Base-by-base conservation (phyloP, 129 eudicot species). In the Apium graveolens region DNA sequence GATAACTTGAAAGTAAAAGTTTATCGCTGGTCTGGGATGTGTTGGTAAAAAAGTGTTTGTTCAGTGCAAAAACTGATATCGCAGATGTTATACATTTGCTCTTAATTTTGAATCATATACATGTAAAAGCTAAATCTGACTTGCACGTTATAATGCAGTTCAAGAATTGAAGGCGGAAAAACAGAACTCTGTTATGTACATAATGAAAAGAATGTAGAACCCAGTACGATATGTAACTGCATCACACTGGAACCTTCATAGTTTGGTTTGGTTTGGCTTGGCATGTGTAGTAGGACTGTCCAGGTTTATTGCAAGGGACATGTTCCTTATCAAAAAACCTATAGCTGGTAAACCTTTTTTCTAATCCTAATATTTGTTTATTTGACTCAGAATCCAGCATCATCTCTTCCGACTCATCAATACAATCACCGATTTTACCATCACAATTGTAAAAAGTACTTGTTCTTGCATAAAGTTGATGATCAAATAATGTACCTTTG, bases 251-350 rank as follows among this genome's bases (percentile, higher is more conserved):
- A 21, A 21, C 14, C 29, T 20, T 39, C 48, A 70, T 18, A 38
- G 7, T 70, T 10, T 26, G 16, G 13, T n/a, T 38, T 3, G 7
- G 75, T 70, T 10, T 26, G 68, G 13, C 10, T 38, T 3, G 7
- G 75, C 75, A 70, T 10, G 6, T 37, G 46, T 70, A 70, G 46
- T 70, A 70, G 31, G 75, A 70, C 27, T 39, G 14, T 48, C 75
- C 75, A 18, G 46, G 75, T 21, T 39, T n/a, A 39, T 21, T 70
- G 43, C 75, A 70, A 18, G 75, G 75, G 16, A 70, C 31, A 70
- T 39, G 44, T 21, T 70, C 45, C 75, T 21, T 70, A 1, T 39
- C 17, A 38, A 70, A 21, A 70, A 39, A 39, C 29, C 11, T 24
- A 38, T 38, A 38, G 75, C 75, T 7, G 4, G 43, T 4, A 39